A percentile compares a stretch with the other conserved stretches of the same genome.
These are phyloP conservation scores for Exophiala xenobiotica DNA, from an alignment of 2,329 filamentous ascomycete species.

Conservation along the genomic window DNA sequence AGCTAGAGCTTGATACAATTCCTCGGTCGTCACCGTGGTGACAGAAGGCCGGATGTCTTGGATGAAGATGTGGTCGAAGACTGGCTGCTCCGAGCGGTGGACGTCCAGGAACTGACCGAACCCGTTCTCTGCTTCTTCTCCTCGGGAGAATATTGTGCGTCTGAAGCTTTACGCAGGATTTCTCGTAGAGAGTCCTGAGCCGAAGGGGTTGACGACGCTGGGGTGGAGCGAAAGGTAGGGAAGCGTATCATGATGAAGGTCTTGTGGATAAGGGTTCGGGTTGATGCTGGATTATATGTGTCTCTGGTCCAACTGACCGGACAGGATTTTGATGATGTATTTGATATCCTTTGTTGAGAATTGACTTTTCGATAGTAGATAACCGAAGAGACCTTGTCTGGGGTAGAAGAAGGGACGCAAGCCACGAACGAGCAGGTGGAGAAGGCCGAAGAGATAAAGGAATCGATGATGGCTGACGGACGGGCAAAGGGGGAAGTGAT, in stretches of 20 bases:
- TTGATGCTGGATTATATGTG: conserved; percentile 11
- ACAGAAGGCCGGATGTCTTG: not conserved
- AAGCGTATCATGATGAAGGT: conserved; percentile 20
- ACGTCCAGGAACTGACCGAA: conserved; percentile 3
- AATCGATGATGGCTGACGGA: not conserved
- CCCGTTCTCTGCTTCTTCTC: conserved; percentile 6
- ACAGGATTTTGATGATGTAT: conserved; percentile 3
- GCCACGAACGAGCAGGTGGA: not conserved
- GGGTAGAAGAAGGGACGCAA: not conserved
- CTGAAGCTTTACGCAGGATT: conserved; percentile 18
- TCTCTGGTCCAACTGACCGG: not conserved
- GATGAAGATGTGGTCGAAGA: conserved; percentile 4
- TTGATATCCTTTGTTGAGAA: not conserved
- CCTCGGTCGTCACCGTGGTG: conserved; percentile 1
- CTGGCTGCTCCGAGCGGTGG: conserved; percentile 8
- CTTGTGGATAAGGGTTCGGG: not conserved
- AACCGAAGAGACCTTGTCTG: no score
- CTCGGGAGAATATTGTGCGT: not conserved
- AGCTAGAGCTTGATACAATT: no score
- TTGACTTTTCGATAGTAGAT: conserved; percentile 1
- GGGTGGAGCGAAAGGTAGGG: conserved; percentile 18
- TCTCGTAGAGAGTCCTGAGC: conserved; percentile 17
- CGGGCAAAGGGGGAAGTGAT: not conserved
- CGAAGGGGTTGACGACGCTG: conserved; percentile 4
- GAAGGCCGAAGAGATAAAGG: not conserved